Conservation (phyloP, 768 basidiomycete genomes). For the Leccinellum rugosiceps region DNA sequence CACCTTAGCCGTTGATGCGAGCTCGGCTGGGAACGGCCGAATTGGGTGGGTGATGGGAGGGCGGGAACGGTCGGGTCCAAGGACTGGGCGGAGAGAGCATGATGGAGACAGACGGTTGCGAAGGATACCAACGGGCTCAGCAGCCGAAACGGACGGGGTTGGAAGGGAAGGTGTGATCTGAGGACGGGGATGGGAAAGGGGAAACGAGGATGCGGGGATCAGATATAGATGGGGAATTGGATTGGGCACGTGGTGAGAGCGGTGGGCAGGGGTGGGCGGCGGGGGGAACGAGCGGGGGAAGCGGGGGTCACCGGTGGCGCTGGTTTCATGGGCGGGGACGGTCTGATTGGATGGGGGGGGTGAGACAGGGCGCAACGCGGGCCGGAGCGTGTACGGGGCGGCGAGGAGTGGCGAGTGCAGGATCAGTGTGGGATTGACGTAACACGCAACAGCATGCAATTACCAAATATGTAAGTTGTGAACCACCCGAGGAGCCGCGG, state of each 20-base stretch:
- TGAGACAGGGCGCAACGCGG: conserved; percentile 12
- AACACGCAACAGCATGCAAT: conserved; percentile 27
- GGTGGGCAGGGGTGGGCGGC: conserved; percentile 6
- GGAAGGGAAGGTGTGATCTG: not conserved
- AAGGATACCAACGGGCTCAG: conserved; percentile 1
- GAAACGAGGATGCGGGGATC: conserved; percentile 7
- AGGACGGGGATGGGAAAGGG: not conserved
- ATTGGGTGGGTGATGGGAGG: not conserved
- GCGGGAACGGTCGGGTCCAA: not conserved
- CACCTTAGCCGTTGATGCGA: not conserved
- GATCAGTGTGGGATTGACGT: conserved; percentile 23
- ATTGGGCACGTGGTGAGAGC: conserved; percentile 6
- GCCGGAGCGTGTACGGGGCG: conserved; percentile 12
- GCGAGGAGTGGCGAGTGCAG: conserved; percentile 25
- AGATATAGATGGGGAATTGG: not conserved
- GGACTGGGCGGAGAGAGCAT: not conserved
- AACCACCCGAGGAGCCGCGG: conserved; percentile 34
- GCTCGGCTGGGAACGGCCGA: not conserved
- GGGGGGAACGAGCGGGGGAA: conserved; percentile 14
- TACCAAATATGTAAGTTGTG: conserved; percentile 13
- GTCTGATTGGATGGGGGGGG: conserved; percentile 5
- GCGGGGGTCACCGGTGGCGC: conserved; percentile 30
- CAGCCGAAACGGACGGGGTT: not conserved
- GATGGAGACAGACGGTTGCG: not conserved
- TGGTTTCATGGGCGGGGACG: conserved; percentile 8